phyloP scores from a whole-genome alignment of 2,329 filamentous ascomycete genomes.

The Beauveria australis region DNA sequence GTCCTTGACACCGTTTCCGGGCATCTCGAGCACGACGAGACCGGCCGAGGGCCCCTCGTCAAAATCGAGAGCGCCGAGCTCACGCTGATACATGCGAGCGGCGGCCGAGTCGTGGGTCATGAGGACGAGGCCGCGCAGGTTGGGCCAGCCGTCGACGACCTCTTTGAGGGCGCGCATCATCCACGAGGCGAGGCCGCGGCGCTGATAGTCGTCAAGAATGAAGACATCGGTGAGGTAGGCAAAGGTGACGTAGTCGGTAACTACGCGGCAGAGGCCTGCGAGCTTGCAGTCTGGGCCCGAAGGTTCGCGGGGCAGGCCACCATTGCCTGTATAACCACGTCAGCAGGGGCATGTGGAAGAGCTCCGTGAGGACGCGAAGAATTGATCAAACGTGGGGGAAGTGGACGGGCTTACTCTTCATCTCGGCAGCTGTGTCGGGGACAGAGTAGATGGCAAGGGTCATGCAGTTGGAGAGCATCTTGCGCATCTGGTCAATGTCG shows the following conservation, averaged over 20 bases:
- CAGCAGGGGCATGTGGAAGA: neutral
- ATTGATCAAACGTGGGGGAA: slow-evolving; percentile 18
- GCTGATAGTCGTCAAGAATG: slow-evolving; percentile 50
- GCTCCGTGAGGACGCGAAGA: slow-evolving; percentile 18
- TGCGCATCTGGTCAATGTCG: slow-evolving; percentile 38
- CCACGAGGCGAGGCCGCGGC: slow-evolving; percentile 56
- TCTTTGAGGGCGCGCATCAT: slow-evolving; percentile 54
- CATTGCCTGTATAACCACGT: slow-evolving; percentile 20
- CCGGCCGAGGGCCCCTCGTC: slow-evolving; percentile 32
- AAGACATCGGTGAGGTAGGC: slow-evolving; percentile 63
- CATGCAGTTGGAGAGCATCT: slow-evolving; percentile 49
- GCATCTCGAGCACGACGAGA: slow-evolving; percentile 34
- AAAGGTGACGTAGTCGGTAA: slow-evolving; percentile 63
- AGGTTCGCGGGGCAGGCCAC: slow-evolving; percentile 21
- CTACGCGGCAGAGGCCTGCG: slow-evolving; percentile 41
- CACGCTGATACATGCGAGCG: slow-evolving; percentile 38
- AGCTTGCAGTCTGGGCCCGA: slow-evolving; percentile 25
- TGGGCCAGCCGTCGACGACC: slow-evolving; percentile 44
- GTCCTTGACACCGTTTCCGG: slow-evolving; percentile 27
- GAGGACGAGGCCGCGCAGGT: slow-evolving; percentile 52
- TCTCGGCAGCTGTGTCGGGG: slow-evolving; percentile 29
- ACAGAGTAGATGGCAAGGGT: slow-evolving; percentile 50
- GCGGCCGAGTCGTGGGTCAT: slow-evolving; percentile 36
- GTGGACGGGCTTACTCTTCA: slow-evolving; percentile 26
- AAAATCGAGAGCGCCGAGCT: slow-evolving; percentile 37